Base-by-base conservation (phyloP, 2,329 filamentous ascomycete species). In the Fusarium bulbicola region DNA sequence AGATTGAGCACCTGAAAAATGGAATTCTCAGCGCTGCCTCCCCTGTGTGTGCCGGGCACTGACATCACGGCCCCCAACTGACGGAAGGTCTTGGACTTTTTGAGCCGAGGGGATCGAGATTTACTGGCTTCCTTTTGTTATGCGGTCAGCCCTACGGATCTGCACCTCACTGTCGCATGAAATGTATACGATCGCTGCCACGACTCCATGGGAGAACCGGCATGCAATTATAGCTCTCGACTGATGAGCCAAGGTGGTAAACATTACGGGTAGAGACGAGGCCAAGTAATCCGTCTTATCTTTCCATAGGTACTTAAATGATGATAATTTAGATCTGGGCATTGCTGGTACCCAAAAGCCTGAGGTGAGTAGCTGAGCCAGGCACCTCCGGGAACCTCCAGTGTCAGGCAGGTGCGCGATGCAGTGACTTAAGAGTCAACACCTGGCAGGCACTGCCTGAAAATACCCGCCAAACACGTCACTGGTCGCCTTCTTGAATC, bases 351-450 rank as follows among this genome's bases (percentile, higher is more conserved):
- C 34, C 10, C 13, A 8, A 7, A 15, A 14, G 13, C n/a, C n/a
- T 5, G 0, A 2, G 6, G 9, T 26, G 18, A 32, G 5, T 2
- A 3, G 49, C 9, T 26, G 3, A 15, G 18, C 9, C n/a, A 15
- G 12, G 24, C 13, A 52, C 18, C 12, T 36, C n/a, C n/a, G 16
- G 20, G 32, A 34, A 8, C 32, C 32, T 15, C 20, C 45, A 36
- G 16, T 26, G n/a, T 20, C 6, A 36, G 30, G n/a, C 21, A 24
- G 28, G 7, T 7, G 5, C 21, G 11, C 6, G 47, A 32, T 18
- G 15, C 6, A 14, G 8, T 28, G 18, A 18, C 0, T 18, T 7
- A 0, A 16, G 14, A 26, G 11, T 8, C 0, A 26, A 21, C 14
- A 28, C 14, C 18, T 37, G 34, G 32, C 24, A 21, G 18, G 14